Base-by-base conservation (phyloP, 805 yeast genomes). In the Tetrapisispora fleetii region DNA sequence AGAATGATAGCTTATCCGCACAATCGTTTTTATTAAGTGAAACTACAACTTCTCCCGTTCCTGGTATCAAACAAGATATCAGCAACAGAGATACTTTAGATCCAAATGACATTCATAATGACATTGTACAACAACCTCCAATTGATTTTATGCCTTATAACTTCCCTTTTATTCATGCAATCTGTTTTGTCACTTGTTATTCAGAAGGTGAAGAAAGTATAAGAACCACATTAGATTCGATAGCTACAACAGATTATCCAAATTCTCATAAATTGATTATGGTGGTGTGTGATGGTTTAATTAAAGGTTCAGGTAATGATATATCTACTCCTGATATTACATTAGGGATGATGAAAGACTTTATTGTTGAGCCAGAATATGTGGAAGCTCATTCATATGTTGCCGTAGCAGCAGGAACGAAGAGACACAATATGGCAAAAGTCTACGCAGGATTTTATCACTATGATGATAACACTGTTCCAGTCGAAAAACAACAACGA, bases 401-500 rank as follows among this genome's bases (percentile, higher is more conserved):
- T 36, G 95, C 98, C 8, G 97, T 93, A 38, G 95, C 96, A 2
- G 85, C 85, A 57, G 99, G 99, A 57, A 58, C 85, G 4, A 93
- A 88, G 69, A 83, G 99, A 64, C 99, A 93, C 63, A 93, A 93
- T 64, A 89, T 90, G 96, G 97, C 99, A 28, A 91, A 90, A 67
- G 89, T 91, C 2, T 91, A 88, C 61, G 82, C 96, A 13, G 99
- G 99, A 0, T 93, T 86, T 64, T 93, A 93, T 70, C 82, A 82
- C 56, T 93, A 90, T 62, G 81, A 86, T 58, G 85, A 85, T 54
- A 60, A 68, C 3, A 85, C 91, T 1, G 80, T 89, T 40, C 86
- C 91, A 2, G 68, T 70, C 1, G 90, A 85, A 52, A 84, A 84
- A 57, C 98, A 91, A 67, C 90, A 85, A 63, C 76, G 88, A 54